Conservation (phyloP, 495 filamentous ascomycete genomes). For the Penicillium mononematosum region DNA sequence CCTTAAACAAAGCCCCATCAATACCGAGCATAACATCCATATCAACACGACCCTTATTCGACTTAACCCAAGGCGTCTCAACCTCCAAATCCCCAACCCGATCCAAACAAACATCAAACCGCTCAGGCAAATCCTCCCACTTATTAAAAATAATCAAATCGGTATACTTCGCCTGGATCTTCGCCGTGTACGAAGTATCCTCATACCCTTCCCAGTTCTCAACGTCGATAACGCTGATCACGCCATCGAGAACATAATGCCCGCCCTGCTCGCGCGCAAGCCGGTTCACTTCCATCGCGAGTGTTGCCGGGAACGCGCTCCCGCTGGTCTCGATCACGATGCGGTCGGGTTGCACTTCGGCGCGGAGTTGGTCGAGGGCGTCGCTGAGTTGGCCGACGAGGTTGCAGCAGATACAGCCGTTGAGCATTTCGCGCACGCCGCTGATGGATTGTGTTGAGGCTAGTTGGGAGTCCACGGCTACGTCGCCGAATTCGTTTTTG, state of each 20-base stretch:
- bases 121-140: slow-evolving; percentile 75
- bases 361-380: slow-evolving; percentile 69
- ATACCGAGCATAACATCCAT: slow-evolving; percentile 80
- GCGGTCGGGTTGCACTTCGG: slow-evolving; percentile 64
- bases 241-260: slow-evolving; percentile 77
- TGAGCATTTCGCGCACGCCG: slow-evolving; percentile 88
- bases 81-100: slow-evolving; percentile 83
- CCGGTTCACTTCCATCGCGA: slow-evolving; percentile 92
- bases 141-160: slow-evolving; percentile 95
- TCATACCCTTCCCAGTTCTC: slow-evolving; percentile 98
- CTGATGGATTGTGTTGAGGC: slow-evolving; percentile 76
- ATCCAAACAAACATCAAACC: slow-evolving; percentile 80
- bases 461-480: slow-evolving; percentile 89
- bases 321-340: slow-evolving; percentile 94
- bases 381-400: slow-evolving; percentile 85
- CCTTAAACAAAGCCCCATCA: slow-evolving; percentile 72
- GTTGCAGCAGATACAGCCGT: slow-evolving; percentile 98
- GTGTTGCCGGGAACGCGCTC: slow-evolving; percentile 81
- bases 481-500: slow-evolving; percentile 97
- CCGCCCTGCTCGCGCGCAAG: slow-evolving; percentile 53
- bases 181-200: slow-evolving; percentile 85
- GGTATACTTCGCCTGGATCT: slow-evolving; percentile 82
- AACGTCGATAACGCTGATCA: slow-evolving; percentile 89
- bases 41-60: slow-evolving; percentile 69
- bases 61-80: slow-evolving; percentile 77